Percentiles rank a stretch among this genome's conserved stretches.
These are phyloP conservation scores for Rosa lucieae DNA, from an alignment of 306 rosid genomes.

Conservation along the genomic window DNA sequence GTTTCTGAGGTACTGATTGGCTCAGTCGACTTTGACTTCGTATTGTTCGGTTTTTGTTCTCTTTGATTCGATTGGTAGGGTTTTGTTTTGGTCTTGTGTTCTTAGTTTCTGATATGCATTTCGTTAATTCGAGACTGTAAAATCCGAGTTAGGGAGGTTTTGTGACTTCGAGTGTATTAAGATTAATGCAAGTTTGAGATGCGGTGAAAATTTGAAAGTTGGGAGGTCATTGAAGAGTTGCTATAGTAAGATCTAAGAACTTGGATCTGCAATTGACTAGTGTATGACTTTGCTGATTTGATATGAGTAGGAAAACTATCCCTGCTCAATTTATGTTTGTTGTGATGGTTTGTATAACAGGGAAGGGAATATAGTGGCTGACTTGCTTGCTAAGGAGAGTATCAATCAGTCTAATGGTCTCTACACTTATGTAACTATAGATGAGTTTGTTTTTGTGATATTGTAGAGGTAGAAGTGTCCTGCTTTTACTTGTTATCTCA, in stretches of 20 bases:
- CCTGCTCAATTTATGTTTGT: background rate
- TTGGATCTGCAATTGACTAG: slow-evolving; percentile 11
- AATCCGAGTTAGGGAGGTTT: background rate
- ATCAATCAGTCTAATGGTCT: too few species aligned
- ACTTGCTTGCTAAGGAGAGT: too few species aligned
- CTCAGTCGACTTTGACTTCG: slow-evolving; percentile 7
- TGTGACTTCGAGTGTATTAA: background rate
- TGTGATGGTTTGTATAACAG: background rate
- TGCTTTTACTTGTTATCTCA: too few species aligned
- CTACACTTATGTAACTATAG: too few species aligned
- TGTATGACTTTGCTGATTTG: background rate
- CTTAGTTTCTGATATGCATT: slow-evolving; percentile 12
- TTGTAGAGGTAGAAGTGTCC: too few species aligned
- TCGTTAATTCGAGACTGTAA: background rate
- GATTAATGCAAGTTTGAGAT: background rate
- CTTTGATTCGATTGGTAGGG: background rate
- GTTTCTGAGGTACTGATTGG: slow-evolving; percentile 42
- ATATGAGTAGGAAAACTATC: background rate
- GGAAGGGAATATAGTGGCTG: background rate
- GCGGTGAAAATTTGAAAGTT: slow-evolving; percentile 1
- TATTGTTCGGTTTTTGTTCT: background rate
- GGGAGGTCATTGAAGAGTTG: slow-evolving; percentile 2
- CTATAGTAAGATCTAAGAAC: slow-evolving; percentile 25
- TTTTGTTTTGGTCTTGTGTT: background rate
- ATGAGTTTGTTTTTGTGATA: too few species aligned